Evolutionary conservation across 1,284 basidiomycete genomes (phyloP).

Genomic region (Inonotus obliquus): DNA sequence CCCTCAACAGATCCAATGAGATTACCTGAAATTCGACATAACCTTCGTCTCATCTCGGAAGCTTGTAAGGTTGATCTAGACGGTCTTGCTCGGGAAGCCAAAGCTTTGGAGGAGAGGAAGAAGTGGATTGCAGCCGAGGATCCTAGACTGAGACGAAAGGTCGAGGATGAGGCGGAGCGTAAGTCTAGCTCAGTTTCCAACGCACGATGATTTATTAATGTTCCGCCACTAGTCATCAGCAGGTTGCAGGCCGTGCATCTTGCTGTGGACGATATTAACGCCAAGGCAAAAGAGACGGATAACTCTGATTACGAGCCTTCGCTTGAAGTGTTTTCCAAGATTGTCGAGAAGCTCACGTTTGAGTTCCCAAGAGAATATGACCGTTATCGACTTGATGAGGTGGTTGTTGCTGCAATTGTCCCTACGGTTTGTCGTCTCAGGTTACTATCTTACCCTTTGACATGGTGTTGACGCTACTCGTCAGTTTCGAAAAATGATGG

Average conservation of each 20-base stretch:
- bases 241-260: conserved; percentile 73
- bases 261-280: conserved; percentile 64
- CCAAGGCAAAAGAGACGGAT: conserved; percentile 57
- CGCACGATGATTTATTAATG: conserved; percentile 13
- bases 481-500: conserved; percentile 58
- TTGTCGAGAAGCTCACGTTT: conserved; percentile 66
- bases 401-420: conserved; percentile 86
- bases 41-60: conserved; percentile 83
- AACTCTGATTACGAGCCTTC: conserved; percentile 57
- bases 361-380: conserved; percentile 79
- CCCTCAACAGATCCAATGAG: conserved; percentile 81
- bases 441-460: neutral
- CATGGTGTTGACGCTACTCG: conserved; percentile 7
- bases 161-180: conserved; percentile 74
- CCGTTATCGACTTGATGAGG: conserved; percentile 79
- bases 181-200: conserved; percentile 28
- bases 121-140: conserved; percentile 74
- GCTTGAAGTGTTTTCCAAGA: conserved; percentile 64
- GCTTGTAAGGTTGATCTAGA: conserved; percentile 79
- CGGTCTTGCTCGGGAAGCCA: conserved; percentile 86
- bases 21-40: conserved; percentile 94
- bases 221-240: conserved; percentile 59
- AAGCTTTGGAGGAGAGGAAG: conserved; percentile 74
- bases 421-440: conserved; percentile 51
- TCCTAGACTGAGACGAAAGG: conserved; percentile 57